phyloP scores from a whole-genome alignment of 169 alveolate species.

The Plasmodium gonderi region DNA sequence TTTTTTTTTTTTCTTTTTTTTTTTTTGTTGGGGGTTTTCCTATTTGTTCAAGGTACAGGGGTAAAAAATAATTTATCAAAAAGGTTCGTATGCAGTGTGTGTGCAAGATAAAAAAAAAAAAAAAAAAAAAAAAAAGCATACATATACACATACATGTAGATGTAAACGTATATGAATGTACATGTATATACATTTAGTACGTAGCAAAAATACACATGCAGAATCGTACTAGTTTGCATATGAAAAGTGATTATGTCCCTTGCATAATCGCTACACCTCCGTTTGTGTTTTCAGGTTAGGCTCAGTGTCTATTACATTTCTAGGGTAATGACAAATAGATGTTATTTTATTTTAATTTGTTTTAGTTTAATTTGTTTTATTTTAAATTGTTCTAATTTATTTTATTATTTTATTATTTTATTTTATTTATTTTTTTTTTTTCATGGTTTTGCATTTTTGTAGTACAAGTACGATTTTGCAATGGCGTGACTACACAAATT shows the following conservation, averaged over 20 bases:
- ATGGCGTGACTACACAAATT: constrained; percentile 74
- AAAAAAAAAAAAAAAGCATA: not conserved
- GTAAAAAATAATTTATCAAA: not conserved
- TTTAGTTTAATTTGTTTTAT: too few species aligned
- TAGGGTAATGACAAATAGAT: too few species aligned
- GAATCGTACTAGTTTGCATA: not conserved
- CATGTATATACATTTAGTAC: not conserved
- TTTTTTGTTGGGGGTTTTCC: not conserved
- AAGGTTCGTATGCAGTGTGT: not conserved
- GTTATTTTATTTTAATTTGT: too few species aligned
- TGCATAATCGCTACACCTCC: not conserved
- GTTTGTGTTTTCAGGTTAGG: too few species aligned
- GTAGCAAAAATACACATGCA: not conserved
- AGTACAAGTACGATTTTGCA: constrained; percentile 63
- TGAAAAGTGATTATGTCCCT: not conserved
- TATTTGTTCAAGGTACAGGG: not conserved
- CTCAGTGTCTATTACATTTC: too few species aligned
- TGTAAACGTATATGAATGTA: not conserved
- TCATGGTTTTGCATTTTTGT: constrained; percentile 61
- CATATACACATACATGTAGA: not conserved
- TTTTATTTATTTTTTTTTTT: not conserved
- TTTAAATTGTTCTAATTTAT: not conserved
- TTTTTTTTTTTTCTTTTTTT: not conserved
- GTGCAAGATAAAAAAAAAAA: not conserved
- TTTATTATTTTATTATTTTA: not conserved